These are phyloP conservation scores for Fraxinus baroniana DNA, from an alignment of 305 asterid genomes.

Conservation along the genomic window DNA sequence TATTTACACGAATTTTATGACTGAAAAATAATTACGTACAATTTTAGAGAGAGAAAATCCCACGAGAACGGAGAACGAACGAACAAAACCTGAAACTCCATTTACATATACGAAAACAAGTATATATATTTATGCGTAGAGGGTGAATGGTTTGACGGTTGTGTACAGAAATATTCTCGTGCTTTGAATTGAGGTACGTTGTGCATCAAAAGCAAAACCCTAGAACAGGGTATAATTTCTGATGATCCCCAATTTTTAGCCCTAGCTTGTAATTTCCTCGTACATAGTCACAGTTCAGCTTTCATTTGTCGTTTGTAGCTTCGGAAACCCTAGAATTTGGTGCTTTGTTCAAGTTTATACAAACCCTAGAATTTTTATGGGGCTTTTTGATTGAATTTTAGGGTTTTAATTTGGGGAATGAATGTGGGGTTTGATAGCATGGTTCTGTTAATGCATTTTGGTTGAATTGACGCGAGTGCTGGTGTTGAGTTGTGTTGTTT, in stretches of 20 bases:
- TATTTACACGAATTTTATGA: slow-evolving; percentile 19
- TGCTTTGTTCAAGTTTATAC: slow-evolving; percentile 33
- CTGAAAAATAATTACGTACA: slow-evolving; percentile 25
- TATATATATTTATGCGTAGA: slow-evolving; percentile 23
- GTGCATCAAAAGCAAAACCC: slow-evolving; percentile 80
- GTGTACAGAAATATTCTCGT: slow-evolving; percentile 35
- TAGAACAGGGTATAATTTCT: slow-evolving; percentile 41
- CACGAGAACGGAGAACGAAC: slow-evolving; percentile 36
- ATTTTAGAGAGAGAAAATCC: slow-evolving; percentile 40
- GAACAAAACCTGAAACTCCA: slow-evolving; percentile 41
- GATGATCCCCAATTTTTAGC: slow-evolving; percentile 33
- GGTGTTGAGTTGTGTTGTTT: slow-evolving; percentile 24
- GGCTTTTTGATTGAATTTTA: slow-evolving; percentile 23
- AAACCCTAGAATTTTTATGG: slow-evolving; percentile 53
- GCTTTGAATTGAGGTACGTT: slow-evolving; percentile 54
- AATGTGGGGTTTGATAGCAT: slow-evolving; percentile 25
- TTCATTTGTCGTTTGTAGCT: slow-evolving; percentile 29
- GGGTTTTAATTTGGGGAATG: slow-evolving; percentile 38
- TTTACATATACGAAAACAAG: slow-evolving; percentile 26
- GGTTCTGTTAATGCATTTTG: slow-evolving; percentile 39
- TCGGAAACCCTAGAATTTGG: slow-evolving; percentile 54
- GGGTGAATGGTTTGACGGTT: slow-evolving; percentile 45
- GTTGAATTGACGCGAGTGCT: slow-evolving; percentile 33
- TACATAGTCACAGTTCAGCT: slow-evolving; percentile 57
- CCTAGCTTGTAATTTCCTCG: slow-evolving; percentile 50